Conservation (phyloP, 1,284 basidiomycete genomes). For the Hypsizygus ulmarius region DNA sequence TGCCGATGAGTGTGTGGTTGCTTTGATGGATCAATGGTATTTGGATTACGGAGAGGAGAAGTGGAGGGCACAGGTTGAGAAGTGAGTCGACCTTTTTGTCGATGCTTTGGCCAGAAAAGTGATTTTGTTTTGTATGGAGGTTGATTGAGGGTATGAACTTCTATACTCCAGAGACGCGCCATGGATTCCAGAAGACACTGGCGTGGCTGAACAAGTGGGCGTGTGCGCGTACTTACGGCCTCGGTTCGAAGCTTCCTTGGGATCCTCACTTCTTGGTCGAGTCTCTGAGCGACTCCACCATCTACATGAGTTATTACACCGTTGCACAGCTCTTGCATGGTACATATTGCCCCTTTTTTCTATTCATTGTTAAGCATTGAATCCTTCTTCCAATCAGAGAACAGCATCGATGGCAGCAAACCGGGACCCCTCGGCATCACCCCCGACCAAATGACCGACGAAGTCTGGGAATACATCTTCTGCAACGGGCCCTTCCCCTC, state of each 20-base stretch:
- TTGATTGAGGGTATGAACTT: constrained; percentile 87
- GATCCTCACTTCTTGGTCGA: constrained; percentile 97
- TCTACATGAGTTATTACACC: constrained; percentile 99
- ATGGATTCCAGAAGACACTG: constrained; percentile 90
- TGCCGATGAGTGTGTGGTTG: constrained; percentile 96
- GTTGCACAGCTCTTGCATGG: constrained; percentile 88
- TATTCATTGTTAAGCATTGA: constrained; percentile 1
- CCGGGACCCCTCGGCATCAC: constrained; percentile 85
- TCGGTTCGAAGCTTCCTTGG: constrained; percentile 97
- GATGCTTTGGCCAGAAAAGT: constrained; percentile 9
- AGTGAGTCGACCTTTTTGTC: constrained; percentile 46
- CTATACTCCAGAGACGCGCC: constrained; percentile 85
- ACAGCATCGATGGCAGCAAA: constrained; percentile 74
- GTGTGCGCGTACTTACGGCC: constrained; percentile 94
- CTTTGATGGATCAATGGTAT: constrained; percentile 99
- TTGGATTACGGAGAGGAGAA: constrained; percentile 92
- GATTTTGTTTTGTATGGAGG: constrained; percentile 37
- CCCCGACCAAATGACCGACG: constrained; percentile 93
- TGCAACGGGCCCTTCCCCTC: constrained; percentile 75
- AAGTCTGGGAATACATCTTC: constrained; percentile 96
- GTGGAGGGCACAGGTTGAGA: constrained; percentile 88
- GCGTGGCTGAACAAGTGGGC: constrained; percentile 99
- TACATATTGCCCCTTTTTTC: constrained; percentile 30
- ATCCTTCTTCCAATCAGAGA: constrained; percentile 41
- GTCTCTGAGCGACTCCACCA: constrained; percentile 95